Evolutionary conservation across 176 grass and related monocot species (phyloP).

Genomic region (Metroxylon sagu): DNA sequence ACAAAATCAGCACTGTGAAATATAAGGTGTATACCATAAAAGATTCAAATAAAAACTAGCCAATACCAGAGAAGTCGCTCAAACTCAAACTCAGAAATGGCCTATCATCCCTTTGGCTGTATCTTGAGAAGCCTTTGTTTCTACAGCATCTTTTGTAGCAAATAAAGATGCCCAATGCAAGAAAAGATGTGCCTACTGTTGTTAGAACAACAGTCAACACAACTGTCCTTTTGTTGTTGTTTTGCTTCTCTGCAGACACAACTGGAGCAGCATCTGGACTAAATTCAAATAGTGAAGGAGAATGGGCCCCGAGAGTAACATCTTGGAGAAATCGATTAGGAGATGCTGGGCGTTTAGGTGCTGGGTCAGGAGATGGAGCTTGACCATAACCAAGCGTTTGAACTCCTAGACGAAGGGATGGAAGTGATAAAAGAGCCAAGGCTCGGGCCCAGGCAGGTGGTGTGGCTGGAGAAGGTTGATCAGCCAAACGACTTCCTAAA

Average conservation of each 20-base stretch:
- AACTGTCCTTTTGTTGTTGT: constrained; percentile 9
- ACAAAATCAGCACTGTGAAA: constrained; percentile 3
- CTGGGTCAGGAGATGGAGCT: constrained; percentile 6
- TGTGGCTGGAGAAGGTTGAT: constrained; percentile 11
- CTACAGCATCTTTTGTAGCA: constrained; percentile 28
- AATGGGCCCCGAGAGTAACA: background rate
- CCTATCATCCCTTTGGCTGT: constrained; percentile 39
- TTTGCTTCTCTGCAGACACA: constrained; percentile 9
- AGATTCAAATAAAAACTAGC: no score
- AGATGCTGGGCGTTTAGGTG: constrained; percentile 6
- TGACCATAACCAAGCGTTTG: constrained; percentile 8
- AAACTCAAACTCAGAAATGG: constrained; percentile 38
- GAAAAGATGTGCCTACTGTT: constrained; percentile 23
- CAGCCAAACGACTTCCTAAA: constrained; percentile 29
- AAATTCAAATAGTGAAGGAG: constrained; percentile 4
- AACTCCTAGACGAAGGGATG: constrained; percentile 7
- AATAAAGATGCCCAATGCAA: constrained; percentile 33
- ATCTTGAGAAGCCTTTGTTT: constrained; percentile 20
- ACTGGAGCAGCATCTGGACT: background rate
- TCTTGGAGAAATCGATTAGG: constrained; percentile 8
- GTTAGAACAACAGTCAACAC: constrained; percentile 20
- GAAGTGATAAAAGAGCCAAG: constrained; percentile 3
- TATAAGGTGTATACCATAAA: no score
- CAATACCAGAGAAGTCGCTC: constrained; percentile 49
- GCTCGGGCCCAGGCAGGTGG: background rate